These are phyloP conservation scores for Alternaria hordeiaustralica DNA, from an alignment of 2,329 filamentous ascomycete species.

Conservation along the genomic window DNA sequence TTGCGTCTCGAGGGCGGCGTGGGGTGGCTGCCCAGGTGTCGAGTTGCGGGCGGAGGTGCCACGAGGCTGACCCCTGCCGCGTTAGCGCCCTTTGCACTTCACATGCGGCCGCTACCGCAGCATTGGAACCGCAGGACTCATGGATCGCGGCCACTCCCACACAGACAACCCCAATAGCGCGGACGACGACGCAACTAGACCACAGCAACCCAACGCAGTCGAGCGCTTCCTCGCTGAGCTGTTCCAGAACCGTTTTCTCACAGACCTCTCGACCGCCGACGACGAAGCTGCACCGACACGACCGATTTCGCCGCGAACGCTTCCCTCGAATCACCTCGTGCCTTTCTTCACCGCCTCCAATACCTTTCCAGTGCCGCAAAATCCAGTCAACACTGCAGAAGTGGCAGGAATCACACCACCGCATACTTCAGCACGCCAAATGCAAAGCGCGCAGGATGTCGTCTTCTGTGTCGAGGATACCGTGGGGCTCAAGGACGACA, in stretches of 20 bases:
- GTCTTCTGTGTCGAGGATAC: slow-evolving; percentile 52
- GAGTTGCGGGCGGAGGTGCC: slow-evolving; percentile 6
- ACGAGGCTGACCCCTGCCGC: background rate
- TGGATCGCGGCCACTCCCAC: slow-evolving; percentile 4
- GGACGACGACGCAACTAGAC: background rate
- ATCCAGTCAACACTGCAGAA: background rate
- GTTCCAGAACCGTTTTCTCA: slow-evolving; percentile 32
- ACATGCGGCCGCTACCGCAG: slow-evolving; percentile 7
- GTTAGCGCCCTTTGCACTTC: slow-evolving; percentile 4
- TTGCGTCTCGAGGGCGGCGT: background rate
- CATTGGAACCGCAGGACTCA: slow-evolving; percentile 3
- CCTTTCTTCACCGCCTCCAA: slow-evolving; percentile 32
- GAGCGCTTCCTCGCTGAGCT: slow-evolving; percentile 30
- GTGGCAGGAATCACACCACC: background rate
- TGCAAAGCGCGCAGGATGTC: slow-evolving; percentile 24
- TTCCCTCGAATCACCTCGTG: slow-evolving; percentile 20
- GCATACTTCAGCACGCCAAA: background rate
- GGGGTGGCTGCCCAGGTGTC: background rate
- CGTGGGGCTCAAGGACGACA: slow-evolving; percentile 49
- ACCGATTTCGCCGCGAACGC: slow-evolving; percentile 15
- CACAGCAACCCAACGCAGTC: background rate
- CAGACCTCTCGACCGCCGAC: slow-evolving; percentile 18
- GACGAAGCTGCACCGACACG: slow-evolving; percentile 17
- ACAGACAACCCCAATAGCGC: background rate
- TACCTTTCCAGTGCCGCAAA: slow-evolving; percentile 7